A percentile compares a stretch with the other conserved stretches of the same genome.
Conservation (phyloP, 768 basidiomycete species). For the Cystobasidiopsis lactophilus region DNA sequence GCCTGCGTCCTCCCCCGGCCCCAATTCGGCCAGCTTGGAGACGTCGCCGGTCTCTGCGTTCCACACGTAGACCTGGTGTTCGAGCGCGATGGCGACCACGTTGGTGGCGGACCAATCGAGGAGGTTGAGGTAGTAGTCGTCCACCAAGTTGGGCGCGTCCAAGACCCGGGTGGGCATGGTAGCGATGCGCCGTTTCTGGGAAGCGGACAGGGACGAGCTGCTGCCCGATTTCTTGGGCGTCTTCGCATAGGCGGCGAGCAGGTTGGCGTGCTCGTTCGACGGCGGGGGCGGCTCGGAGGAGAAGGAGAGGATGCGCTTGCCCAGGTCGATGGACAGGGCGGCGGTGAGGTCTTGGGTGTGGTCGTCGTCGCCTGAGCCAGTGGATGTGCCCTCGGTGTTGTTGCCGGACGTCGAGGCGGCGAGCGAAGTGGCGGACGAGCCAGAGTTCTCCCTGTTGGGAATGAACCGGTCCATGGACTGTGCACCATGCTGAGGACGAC, state of each 20-base stretch:
- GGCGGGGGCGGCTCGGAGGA: conserved; percentile 57
- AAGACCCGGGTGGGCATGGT: conserved; percentile 78
- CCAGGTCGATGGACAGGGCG: conserved; percentile 20
- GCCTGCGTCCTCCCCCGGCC: conserved; percentile 34
- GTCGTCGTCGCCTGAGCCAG: conserved; percentile 12
- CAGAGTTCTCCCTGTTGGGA: conserved; percentile 8
- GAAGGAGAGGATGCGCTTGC: conserved; percentile 55
- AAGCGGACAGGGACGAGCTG: conserved; percentile 31
- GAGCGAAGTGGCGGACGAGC: not conserved
- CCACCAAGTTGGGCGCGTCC: conserved; percentile 61
- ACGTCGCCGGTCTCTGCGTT: conserved; percentile 72
- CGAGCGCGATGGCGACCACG: conserved; percentile 70
- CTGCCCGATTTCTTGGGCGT: conserved; percentile 32
- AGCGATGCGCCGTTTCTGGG: conserved; percentile 53
- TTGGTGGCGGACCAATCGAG: conserved; percentile 73
- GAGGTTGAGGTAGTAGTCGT: conserved; percentile 94
- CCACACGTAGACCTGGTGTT: conserved; percentile 77
- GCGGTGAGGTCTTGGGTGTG: conserved; percentile 20
- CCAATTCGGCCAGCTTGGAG: conserved; percentile 18
- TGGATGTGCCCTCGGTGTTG: not conserved
- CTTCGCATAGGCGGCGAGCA: conserved; percentile 49
- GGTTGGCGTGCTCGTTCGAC: conserved; percentile 50
- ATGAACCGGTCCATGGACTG: conserved; percentile 10
- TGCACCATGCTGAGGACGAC: not conserved
- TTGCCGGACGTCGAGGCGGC: conserved; percentile 1